Base-by-base conservation (phyloP, 805 yeast genomes). In the Brettanomyces bruxellensis region DNA sequence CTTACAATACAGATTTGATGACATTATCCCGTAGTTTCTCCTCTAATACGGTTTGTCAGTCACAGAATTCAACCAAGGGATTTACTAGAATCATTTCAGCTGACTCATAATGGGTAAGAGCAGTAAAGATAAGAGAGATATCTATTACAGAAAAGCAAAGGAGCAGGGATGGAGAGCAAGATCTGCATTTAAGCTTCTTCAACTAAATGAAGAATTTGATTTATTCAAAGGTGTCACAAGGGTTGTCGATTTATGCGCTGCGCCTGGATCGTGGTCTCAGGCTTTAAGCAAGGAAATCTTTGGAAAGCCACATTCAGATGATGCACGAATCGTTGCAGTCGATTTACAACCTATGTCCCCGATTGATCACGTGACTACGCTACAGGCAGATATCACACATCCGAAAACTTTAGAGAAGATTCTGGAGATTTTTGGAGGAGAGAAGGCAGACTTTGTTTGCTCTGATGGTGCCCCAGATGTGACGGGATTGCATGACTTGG, bases 401-500 rank as follows among this genome's bases (percentile, higher is more conserved):
- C 97, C 99, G 13, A 79, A 80, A 58, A 93, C 99, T 0, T 71
- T 93, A 45, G 74, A 75, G 35, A 75, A 72, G 56, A 93, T 93
- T 40, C 65, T 86, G 54, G 83, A 81, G 34, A 74, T 84, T 38
- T 93, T 93, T 68, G 95, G 86, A 23, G 96, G 96, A 37, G 86
- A 86, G 54, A 81, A 85, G 47, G 98, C 98, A 0, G 99, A 93
- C 64, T 84, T 91, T 61, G 96, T 93, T 1, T 88, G 96, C 57
- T 83, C 95, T 57, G 98, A 93, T 63, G 99, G 99, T 47, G 99
- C 99, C 0, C 99, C 99, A 2, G 99, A 93, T 66, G 99, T 93
- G 23, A 93, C 99, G 0, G 99, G 99, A 1, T 66, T 93, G 44
- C 99, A 93, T 61, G 99, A 93, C 65, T 70, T 93, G 49, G 99